Evolutionary conservation across 2,329 filamentous ascomycete genomes (phyloP).

Genomic region (Trichoderma lentiforme): DNA sequence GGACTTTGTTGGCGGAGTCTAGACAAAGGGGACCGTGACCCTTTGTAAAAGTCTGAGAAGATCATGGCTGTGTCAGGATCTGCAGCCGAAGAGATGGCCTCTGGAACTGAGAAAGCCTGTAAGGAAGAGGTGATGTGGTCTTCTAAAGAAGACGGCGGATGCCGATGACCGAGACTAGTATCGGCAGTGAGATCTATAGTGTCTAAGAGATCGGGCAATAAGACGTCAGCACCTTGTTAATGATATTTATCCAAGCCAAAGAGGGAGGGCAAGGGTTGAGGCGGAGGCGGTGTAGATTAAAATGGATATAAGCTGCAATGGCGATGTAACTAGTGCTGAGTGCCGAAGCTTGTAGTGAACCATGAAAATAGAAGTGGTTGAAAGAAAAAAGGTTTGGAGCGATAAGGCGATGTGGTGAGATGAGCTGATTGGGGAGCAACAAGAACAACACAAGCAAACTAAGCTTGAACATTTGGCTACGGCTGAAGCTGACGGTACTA

Average conservation of each 20-base stretch:
- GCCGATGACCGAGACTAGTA: not conserved
- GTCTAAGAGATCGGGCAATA: slow-evolving; percentile 8
- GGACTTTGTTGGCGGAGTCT: slow-evolving; percentile 45
- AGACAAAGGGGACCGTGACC: slow-evolving; percentile 50
- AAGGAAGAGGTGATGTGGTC: not conserved
- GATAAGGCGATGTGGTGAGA: not conserved
- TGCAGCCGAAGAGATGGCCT: slow-evolving; percentile 4
- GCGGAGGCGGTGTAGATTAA: not conserved
- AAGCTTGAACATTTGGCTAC: not conserved
- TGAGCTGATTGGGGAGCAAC: not conserved
- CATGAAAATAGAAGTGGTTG: not conserved
- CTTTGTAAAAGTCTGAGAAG: slow-evolving; percentile 59
- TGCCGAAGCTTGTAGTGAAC: not conserved
- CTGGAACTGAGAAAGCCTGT: not conserved
- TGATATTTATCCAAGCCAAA: not conserved
- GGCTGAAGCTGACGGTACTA: not conserved
- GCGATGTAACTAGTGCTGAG: not conserved
- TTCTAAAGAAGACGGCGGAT: not conserved
- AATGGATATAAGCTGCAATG: not conserved
- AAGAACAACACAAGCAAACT: not conserved
- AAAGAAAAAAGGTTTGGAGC: not conserved
- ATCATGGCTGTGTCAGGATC: slow-evolving; percentile 41
- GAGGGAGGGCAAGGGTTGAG: not conserved
- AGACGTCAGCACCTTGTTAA: slow-evolving; percentile 15
- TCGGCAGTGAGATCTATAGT: slow-evolving; percentile 10